Conservation (phyloP, 2,329 filamentous ascomycete genomes). For the Cladophialophora immunda region DNA sequence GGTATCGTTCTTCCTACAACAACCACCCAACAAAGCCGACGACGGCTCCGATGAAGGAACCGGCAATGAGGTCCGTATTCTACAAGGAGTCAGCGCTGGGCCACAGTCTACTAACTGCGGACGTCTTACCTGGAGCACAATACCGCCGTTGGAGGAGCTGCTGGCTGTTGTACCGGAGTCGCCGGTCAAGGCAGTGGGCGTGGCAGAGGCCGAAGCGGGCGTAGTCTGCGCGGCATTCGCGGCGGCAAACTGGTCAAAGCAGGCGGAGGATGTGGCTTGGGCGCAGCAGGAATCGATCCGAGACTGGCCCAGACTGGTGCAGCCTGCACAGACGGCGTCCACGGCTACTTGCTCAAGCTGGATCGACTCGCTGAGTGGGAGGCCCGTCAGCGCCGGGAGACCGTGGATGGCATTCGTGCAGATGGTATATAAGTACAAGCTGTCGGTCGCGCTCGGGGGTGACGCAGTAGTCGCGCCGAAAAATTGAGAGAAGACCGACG, state of each 20-base stretch:
- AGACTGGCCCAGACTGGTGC: conserved; percentile 14
- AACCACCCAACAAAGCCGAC: not conserved
- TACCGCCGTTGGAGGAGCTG: conserved; percentile 13
- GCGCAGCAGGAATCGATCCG: conserved; percentile 21
- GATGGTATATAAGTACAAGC: conserved; percentile 7
- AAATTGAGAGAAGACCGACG: conserved; percentile 24
- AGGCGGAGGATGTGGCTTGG: conserved; percentile 16
- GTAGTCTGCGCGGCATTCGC: conserved; percentile 13
- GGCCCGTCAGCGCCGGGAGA: conserved; percentile 7
- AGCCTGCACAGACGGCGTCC: conserved; percentile 15
- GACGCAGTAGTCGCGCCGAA: not conserved
- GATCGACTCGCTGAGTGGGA: conserved; percentile 2
- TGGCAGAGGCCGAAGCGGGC: conserved; percentile 32
- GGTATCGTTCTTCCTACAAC: not conserved
- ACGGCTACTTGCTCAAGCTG: conserved; percentile 14
- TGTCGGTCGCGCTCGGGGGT: conserved; percentile 1
- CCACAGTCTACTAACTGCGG: not conserved
- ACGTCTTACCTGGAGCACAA: conserved; percentile 8
- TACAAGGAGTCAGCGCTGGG: conserved; percentile 1
- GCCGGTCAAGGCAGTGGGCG: conserved; percentile 31
- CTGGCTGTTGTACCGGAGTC: conserved; percentile 7
- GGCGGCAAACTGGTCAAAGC: conserved; percentile 21
- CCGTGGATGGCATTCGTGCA: conserved; percentile 17
- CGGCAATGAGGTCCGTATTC: conserved; percentile 16
- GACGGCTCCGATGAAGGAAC: conserved; percentile 4